Conservation (phyloP, 1,284 basidiomycete genomes). For the Ceratobasidium sp. region DNA sequence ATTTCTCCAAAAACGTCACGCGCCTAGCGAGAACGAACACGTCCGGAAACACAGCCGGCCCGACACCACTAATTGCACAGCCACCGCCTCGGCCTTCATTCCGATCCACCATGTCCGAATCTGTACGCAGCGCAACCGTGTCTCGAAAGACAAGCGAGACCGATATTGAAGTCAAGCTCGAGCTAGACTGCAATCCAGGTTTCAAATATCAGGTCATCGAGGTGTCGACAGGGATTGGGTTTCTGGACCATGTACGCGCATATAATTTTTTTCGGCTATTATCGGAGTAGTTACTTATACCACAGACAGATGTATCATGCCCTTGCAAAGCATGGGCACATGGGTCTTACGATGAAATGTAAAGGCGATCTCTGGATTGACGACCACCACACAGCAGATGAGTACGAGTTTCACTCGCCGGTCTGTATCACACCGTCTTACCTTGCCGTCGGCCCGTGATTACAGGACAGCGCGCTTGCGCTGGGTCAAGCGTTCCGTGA, state of each 20-base stretch:
- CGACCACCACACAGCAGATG: constrained; percentile 98
- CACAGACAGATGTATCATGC: constrained; percentile 92
- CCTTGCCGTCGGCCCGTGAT: constrained; percentile 46
- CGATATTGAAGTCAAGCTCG: constrained; percentile 79
- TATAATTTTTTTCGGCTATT: background rate
- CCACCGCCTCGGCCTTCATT: constrained; percentile 10
- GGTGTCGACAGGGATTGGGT: constrained; percentile 94
- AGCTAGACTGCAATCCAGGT: constrained; percentile 81
- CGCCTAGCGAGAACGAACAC: constrained; percentile 1
- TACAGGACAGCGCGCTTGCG: constrained; percentile 92
- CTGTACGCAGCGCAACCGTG: constrained; percentile 63
- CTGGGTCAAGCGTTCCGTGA: constrained; percentile 94
- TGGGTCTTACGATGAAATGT: constrained; percentile 89
- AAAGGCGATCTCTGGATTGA: constrained; percentile 97
- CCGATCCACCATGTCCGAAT: constrained; percentile 24
- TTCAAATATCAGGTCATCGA: constrained; percentile 75
- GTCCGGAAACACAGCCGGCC: constrained; percentile 9
- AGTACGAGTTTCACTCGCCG: constrained; percentile 52
- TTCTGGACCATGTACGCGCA: constrained; percentile 88
- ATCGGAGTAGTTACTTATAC: background rate
- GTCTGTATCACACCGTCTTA: background rate
- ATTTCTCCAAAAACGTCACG: no score
- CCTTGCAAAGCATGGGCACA: constrained; percentile 90
- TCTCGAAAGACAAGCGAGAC: constrained; percentile 94
- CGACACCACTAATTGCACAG: constrained; percentile 30